Base-by-base conservation (phyloP, 208 protist species). In the Leishmania turanica region DNA sequence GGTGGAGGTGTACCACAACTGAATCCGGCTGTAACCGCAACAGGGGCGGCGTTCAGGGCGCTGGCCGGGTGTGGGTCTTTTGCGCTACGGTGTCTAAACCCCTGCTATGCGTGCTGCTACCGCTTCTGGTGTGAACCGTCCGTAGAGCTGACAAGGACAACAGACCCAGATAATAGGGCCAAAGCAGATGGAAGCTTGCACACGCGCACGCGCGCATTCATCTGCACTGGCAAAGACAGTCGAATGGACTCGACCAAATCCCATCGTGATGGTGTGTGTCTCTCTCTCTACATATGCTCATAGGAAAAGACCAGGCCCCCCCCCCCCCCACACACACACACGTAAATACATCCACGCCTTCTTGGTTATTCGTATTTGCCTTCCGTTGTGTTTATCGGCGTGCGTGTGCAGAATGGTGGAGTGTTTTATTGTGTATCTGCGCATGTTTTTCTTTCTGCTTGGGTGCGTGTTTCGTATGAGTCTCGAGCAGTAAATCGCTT, bases 1-100 rank as follows among this genome's bases (percentile, higher is more conserved):
- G 45, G 78, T 89, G 51, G 85, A 94, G 70, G 90, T 91, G 70
- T 95, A 95, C 80, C 87, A 92, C 86, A 92, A 89, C 75, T 78
- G 45, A 56, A 15, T 62, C 13, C 19, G 8, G 53, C 72, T 19
- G 49, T 17, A 11, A 45, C 1, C 53, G 77, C 37, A 75, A n/a
- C 1, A 27, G 3, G 6, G 51, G 7, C 15, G 5, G 24, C 34
- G 15, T 76, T 9, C 72, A 21, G 72, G 27, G 21, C 2, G 17
- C 69, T 13, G 13, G 11, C 51, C 24, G n/a, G 21, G 11, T 8
- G n/a, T 8, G n/a, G 45, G 51, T 7, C 17, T 31, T 47, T 53
- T 31, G 21, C 15, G 17, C 8, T 0, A 73, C 15, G 42, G 8
- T 53, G 24, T 21, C 21, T 5, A 31, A 34, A 7, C 54, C 7